phyloP scores from a whole-genome alignment of 2,329 filamentous ascomycete genomes.

The Colletotrichum sp. region DNA sequence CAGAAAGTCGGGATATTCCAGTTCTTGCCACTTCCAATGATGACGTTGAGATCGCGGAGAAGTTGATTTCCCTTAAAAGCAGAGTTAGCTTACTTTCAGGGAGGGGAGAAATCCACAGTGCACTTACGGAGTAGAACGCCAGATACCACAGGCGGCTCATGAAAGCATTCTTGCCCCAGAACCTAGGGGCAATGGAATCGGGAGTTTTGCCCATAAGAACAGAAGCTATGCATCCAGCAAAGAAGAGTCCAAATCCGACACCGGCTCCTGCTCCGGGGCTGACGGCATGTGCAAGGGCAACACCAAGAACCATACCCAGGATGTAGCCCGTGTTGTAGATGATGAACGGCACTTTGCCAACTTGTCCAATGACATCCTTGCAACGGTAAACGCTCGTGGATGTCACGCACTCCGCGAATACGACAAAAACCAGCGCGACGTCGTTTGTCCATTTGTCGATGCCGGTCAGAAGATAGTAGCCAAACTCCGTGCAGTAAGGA shows the following conservation, averaged over 20 bases:
- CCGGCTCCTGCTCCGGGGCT: slow-evolving; percentile 50
- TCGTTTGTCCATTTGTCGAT: slow-evolving; percentile 63
- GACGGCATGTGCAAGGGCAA: slow-evolving; percentile 51
- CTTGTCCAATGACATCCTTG: slow-evolving; percentile 47
- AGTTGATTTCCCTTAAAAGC: slow-evolving; percentile 56
- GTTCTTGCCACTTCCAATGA: slow-evolving; percentile 58
- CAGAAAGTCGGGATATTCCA: slow-evolving; percentile 60
- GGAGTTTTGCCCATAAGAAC: slow-evolving; percentile 47
- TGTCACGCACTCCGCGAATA: slow-evolving; percentile 55
- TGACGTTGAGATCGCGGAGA: slow-evolving; percentile 56
- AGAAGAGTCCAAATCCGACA: slow-evolving; percentile 57
- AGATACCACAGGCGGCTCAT: slow-evolving; percentile 54
- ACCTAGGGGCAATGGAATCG: slow-evolving; percentile 39
- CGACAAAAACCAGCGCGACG: slow-evolving; percentile 56
- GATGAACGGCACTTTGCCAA: slow-evolving; percentile 46
- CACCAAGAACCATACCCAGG: slow-evolving; percentile 54
- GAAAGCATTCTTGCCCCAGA: slow-evolving; percentile 43
- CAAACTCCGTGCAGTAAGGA: slow-evolving; percentile 62
- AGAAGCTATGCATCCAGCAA: slow-evolving; percentile 42
- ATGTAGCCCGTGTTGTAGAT: slow-evolving; percentile 57
- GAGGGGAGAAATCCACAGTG: too few species aligned
- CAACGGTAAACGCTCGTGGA: slow-evolving; percentile 59
- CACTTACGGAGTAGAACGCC: slow-evolving; percentile 59
- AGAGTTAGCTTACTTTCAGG: neutral
- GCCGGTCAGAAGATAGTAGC: slow-evolving; percentile 58